phyloP scores from a whole-genome alignment of 1,284 basidiomycete genomes.

The Cutaneotrichosporon sp. region DNA sequence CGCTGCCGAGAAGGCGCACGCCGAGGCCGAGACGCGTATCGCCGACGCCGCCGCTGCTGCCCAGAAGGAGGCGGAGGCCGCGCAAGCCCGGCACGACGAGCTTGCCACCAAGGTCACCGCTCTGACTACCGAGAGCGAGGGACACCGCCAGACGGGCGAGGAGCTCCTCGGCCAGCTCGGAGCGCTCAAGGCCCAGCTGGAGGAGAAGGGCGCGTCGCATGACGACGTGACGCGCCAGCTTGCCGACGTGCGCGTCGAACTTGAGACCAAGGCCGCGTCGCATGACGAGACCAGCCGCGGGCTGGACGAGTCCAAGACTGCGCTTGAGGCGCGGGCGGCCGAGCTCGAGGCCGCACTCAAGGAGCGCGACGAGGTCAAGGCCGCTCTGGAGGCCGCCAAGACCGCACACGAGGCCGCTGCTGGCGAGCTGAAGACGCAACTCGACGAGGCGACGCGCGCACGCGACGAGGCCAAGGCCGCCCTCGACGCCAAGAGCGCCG shows the following conservation, averaged over 20 bases:
- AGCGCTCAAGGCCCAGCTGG: not conserved
- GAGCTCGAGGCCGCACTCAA: not conserved
- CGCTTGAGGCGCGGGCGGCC: no score
- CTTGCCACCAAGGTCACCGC: slow-evolving; percentile 1
- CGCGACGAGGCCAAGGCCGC: slow-evolving; percentile 2
- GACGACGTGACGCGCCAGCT: not conserved
- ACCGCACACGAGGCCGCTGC: slow-evolving; percentile 11
- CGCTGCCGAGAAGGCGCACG: not conserved
- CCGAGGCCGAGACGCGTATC: slow-evolving; percentile 1
- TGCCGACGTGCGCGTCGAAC: slow-evolving; percentile 1
- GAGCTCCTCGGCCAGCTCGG: not conserved
- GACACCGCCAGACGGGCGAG: not conserved
- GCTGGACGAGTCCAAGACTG: slow-evolving; percentile 6
- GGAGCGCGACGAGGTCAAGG: slow-evolving; percentile 7
- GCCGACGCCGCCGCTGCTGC: not conserved
- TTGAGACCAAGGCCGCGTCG: slow-evolving; percentile 7
- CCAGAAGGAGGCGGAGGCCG: not conserved
- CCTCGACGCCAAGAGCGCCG: slow-evolving; percentile 8
- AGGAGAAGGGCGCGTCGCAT: not conserved
- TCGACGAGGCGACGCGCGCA: not conserved
- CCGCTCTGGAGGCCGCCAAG: slow-evolving; percentile 9
- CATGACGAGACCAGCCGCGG: slow-evolving; percentile 9
- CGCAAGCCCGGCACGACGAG: slow-evolving; percentile 11
- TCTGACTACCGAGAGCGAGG: slow-evolving; percentile 8
- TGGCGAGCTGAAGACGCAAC: slow-evolving; percentile 18